Evolutionary conservation across 2,329 filamentous ascomycete genomes (phyloP).

Genomic region (Pezicula carpinea): DNA sequence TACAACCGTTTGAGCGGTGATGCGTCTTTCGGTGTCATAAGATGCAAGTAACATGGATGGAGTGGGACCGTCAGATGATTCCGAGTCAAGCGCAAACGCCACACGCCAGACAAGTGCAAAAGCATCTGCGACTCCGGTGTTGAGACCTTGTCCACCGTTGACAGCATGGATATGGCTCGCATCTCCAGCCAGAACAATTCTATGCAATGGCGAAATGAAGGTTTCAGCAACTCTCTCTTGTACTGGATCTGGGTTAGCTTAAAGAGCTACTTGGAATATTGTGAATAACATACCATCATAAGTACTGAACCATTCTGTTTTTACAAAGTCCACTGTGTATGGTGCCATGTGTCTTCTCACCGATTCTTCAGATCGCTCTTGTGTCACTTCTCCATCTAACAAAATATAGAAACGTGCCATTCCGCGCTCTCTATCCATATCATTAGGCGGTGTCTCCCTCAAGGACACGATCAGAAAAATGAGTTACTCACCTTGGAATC

Average conservation of each 20-base stretch:
- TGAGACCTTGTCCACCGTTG: slow-evolving; percentile 6
- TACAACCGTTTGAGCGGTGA: slow-evolving; percentile 40
- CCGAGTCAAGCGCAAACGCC: slow-evolving; percentile 14
- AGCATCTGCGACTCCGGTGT: slow-evolving; percentile 3
- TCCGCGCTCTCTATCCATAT: slow-evolving; percentile 31
- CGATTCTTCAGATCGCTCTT: slow-evolving; percentile 35
- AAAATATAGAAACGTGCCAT: slow-evolving; percentile 44
- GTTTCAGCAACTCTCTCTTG: slow-evolving; percentile 8
- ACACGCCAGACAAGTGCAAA: slow-evolving; percentile 4
- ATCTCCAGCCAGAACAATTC: slow-evolving; percentile 2
- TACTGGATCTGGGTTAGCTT: background rate
- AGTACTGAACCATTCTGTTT: slow-evolving; percentile 45
- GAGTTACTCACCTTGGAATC: slow-evolving; percentile 34
- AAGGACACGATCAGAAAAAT: background rate
- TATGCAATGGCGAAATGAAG: background rate
- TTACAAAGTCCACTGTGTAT: slow-evolving; percentile 36
- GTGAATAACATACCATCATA: slow-evolving; percentile 37
- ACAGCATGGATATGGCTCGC: slow-evolving; percentile 4
- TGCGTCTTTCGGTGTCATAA: slow-evolving; percentile 40
- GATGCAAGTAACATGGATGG: slow-evolving; percentile 30
- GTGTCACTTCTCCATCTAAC: slow-evolving; percentile 40
- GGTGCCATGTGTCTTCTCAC: slow-evolving; percentile 41
- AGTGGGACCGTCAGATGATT: slow-evolving; percentile 12
- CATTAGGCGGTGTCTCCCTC: too few relatives aligned
- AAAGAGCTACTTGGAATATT: background rate